These are phyloP conservation scores for Schizophyllum commune DNA, from an alignment of 1,284 basidiomycete genomes.

Conservation along the genomic window DNA sequence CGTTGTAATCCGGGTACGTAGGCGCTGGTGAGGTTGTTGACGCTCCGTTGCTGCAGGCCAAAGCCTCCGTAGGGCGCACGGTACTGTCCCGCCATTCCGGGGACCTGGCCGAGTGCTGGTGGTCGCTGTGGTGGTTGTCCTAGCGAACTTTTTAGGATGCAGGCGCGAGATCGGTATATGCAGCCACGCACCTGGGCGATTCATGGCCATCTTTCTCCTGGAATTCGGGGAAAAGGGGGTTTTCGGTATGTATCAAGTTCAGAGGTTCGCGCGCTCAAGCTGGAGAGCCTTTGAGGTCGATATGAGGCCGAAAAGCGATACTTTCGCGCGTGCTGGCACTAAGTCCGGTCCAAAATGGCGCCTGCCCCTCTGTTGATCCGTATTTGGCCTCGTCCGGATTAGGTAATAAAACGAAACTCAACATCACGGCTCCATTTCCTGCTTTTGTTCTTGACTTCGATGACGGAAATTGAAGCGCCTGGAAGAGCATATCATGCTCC, in stretches of 20 bases:
- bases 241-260: not conserved
- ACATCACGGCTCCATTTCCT: not conserved
- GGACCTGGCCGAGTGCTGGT: constrained; percentile 61
- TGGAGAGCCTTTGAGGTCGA: not conserved
- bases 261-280: not conserved
- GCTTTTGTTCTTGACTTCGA: not conserved
- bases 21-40: constrained; percentile 38
- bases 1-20: constrained; percentile 49
- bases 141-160: constrained; percentile 17
- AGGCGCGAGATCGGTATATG: not conserved
- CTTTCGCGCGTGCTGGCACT: not conserved
- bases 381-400: not conserved
- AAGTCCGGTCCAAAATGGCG: not conserved
- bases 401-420: not conserved
- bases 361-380: not conserved
- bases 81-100: constrained; percentile 53
- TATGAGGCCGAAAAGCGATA: not conserved
- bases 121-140: constrained; percentile 75
- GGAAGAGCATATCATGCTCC: too few relatives aligned
- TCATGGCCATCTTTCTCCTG: not conserved
- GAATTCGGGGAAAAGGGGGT: not conserved
- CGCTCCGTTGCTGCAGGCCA: constrained; percentile 54
- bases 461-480: too few relatives aligned
- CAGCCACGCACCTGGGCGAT: not conserved
- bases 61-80: constrained; percentile 58